A percentile compares a stretch with the other conserved stretches of the same genome.
phyloP scores from a whole-genome alignment of 306 rosid genomes.

The Lupinus albus region DNA sequence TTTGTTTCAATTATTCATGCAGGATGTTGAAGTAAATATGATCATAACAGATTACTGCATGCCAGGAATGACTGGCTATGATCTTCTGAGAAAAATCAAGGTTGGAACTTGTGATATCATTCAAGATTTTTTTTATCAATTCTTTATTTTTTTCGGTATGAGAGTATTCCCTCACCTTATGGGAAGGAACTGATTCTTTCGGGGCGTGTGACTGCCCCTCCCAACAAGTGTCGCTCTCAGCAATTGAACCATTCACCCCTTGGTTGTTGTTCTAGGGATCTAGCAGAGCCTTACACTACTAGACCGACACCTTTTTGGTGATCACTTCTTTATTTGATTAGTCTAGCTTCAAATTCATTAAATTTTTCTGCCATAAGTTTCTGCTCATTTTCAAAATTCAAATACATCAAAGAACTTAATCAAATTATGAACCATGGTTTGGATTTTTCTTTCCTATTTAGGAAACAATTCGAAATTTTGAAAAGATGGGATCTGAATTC shows the following conservation, averaged over 20 bases:
- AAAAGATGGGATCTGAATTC: conserved; percentile 30
- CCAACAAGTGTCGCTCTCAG: too few relatives aligned
- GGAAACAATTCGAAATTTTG: conserved; percentile 19
- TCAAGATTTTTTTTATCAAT: neutral
- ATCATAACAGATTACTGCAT: conserved; percentile 84
- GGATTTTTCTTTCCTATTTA: conserved; percentile 2
- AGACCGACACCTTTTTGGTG: too few relatives aligned
- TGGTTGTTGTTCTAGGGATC: too few relatives aligned
- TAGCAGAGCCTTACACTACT: too few relatives aligned
- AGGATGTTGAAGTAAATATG: conserved; percentile 64
- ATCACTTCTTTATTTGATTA: conserved; percentile 20
- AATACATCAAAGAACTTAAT: conserved; percentile 14
- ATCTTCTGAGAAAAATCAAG: conserved; percentile 78
- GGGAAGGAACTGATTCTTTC: too few relatives aligned
- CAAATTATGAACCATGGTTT: conserved; percentile 17
- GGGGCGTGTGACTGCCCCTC: too few relatives aligned
- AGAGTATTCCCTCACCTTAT: too few relatives aligned
- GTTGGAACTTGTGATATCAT: conserved; percentile 36
- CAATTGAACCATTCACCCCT: too few relatives aligned
- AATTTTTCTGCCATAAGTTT: neutral
- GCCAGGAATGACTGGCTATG: conserved; percentile 94
- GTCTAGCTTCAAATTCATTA: conserved; percentile 6
- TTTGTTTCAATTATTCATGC: conserved; percentile 22
- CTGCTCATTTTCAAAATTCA: conserved; percentile 7
- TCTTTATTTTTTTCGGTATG: too few relatives aligned